Percentiles rank a stretch among this genome's conserved stretches.
These are phyloP conservation scores for Colletotrichum lindemuthianum DNA, from an alignment of 2,329 filamentous ascomycete genomes.

Conservation along the genomic window DNA sequence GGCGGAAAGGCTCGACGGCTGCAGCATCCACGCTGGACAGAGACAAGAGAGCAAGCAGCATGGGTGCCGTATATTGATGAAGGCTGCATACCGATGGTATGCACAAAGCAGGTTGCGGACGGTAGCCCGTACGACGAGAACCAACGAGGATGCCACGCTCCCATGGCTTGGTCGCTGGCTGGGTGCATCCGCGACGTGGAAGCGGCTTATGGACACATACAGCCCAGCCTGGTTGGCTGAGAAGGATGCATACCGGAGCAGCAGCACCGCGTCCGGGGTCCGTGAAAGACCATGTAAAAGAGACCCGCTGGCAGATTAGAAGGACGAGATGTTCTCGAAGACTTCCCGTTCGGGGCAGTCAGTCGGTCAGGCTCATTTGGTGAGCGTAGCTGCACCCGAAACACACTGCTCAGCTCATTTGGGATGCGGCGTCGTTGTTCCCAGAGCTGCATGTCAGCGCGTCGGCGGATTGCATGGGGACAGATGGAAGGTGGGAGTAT, in stretches of 20 bases:
- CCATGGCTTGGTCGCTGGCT: background rate
- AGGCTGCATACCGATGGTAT: background rate
- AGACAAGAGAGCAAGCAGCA: slow-evolving; percentile 38
- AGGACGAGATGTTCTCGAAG: slow-evolving; percentile 27
- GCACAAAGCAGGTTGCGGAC: slow-evolving; percentile 13
- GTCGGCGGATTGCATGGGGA: background rate
- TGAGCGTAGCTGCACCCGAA: background rate
- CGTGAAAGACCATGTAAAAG: background rate
- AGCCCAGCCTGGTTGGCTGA: background rate
- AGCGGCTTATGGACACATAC: slow-evolving; percentile 19
- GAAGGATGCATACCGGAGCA: slow-evolving; percentile 5
- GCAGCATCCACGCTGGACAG: slow-evolving; percentile 33
- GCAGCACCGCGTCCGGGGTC: slow-evolving; percentile 5
- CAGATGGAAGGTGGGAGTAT: background rate
- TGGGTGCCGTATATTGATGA: slow-evolving; percentile 32
- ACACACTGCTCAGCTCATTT: slow-evolving; percentile 22
- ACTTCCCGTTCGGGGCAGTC: slow-evolving; percentile 1
- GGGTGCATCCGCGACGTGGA: background rate
- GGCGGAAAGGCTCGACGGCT: slow-evolving; percentile 52
- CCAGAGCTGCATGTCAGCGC: slow-evolving; percentile 12
- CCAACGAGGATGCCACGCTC: background rate
- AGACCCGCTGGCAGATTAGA: background rate
- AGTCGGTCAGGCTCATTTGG: slow-evolving; percentile 10
- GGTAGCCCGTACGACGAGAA: background rate
- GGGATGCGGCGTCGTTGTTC: background rate